A percentile compares a stretch with the other conserved stretches of the same genome.
Conservation (phyloP, 2,329 filamentous ascomycete genomes). For the Colletotrichum filicis region DNA sequence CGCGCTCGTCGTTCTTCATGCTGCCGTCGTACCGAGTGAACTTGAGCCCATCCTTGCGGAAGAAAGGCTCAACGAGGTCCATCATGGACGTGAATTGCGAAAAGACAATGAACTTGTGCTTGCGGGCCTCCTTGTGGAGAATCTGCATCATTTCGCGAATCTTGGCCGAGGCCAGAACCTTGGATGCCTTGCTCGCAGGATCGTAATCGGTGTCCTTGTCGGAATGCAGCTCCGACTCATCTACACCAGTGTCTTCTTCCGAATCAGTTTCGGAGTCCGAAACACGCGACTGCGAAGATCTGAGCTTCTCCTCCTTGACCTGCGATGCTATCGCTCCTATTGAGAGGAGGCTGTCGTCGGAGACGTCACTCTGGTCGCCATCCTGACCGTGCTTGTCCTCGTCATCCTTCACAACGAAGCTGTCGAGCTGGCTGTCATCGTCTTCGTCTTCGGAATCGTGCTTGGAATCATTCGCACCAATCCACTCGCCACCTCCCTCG, state of each 20-base stretch:
- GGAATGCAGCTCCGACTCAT: slow-evolving; percentile 54
- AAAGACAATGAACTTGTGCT: slow-evolving; percentile 98
- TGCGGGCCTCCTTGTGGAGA: slow-evolving; percentile 78
- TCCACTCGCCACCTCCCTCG: slow-evolving; percentile 85
- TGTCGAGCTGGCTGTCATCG: slow-evolving; percentile 64
- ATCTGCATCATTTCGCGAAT: slow-evolving; percentile 87
- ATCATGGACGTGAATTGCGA: slow-evolving; percentile 99
- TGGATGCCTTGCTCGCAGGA: slow-evolving; percentile 53
- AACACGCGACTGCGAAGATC: slow-evolving; percentile 3
- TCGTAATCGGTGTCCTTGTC: slow-evolving; percentile 50
- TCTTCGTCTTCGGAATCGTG: slow-evolving; percentile 66
- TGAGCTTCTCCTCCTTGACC: slow-evolving; percentile 42
- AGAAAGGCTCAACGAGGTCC: slow-evolving; percentile 92
- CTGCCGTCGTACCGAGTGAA: slow-evolving; percentile 93
- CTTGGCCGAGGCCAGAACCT: slow-evolving; percentile 83
- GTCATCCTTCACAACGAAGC: slow-evolving; percentile 66
- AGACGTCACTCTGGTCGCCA: slow-evolving; percentile 41
- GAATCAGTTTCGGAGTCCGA: slow-evolving; percentile 42
- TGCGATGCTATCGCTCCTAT: slow-evolving; percentile 49
- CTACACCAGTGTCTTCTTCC: slow-evolving; percentile 51
- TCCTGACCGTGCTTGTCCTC: slow-evolving; percentile 45
- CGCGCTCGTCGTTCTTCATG: slow-evolving; percentile 93
- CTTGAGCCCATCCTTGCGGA: slow-evolving; percentile 77
- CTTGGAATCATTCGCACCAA: slow-evolving; percentile 76
- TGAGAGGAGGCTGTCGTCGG: slow-evolving; percentile 50